These are phyloP conservation scores for Cordia subcordata DNA, from an alignment of 257 asterid species.

Conservation along the genomic window DNA sequence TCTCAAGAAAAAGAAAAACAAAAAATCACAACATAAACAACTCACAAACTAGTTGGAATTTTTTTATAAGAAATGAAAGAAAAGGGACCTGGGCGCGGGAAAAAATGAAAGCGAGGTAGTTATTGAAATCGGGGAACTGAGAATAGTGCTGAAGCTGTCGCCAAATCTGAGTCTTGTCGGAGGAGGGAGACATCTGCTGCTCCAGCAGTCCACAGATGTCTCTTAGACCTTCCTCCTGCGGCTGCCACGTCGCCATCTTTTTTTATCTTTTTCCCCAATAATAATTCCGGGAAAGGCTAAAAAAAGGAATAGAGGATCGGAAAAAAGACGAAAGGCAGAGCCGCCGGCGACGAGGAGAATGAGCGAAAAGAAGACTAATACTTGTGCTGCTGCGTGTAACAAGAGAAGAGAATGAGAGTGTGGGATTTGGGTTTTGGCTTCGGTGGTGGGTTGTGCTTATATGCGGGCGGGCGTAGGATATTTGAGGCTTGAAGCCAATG, in stretches of 20 bases:
- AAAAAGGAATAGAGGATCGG: neutral
- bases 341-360: slow-evolving; percentile 12
- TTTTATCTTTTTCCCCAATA: neutral
- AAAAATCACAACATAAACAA: neutral
- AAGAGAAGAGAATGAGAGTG: neutral
- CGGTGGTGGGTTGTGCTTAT: neutral
- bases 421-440: slow-evolving; percentile 7
- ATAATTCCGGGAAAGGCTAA: neutral
- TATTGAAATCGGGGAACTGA: slow-evolving; percentile 93
- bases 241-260: slow-evolving; percentile 74
- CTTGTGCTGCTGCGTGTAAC: no score
- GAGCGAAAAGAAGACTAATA: neutral
- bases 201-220: slow-evolving; percentile 94
- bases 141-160: slow-evolving; percentile 90
- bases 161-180: slow-evolving; percentile 75
- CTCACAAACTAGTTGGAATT: neutral
- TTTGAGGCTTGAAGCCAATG: neutral
- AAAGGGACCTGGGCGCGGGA: slow-evolving; percentile 72
- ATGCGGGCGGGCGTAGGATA: slow-evolving; percentile 1
- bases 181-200: slow-evolving; percentile 82
- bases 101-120: slow-evolving; percentile 81
- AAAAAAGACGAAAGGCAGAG: slow-evolving; percentile 3
- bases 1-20: no score
- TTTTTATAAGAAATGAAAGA: neutral
- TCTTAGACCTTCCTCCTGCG: slow-evolving; percentile 80